phyloP scores from a whole-genome alignment of 331 rosid genomes.

The Prunus yedoensis region DNA sequence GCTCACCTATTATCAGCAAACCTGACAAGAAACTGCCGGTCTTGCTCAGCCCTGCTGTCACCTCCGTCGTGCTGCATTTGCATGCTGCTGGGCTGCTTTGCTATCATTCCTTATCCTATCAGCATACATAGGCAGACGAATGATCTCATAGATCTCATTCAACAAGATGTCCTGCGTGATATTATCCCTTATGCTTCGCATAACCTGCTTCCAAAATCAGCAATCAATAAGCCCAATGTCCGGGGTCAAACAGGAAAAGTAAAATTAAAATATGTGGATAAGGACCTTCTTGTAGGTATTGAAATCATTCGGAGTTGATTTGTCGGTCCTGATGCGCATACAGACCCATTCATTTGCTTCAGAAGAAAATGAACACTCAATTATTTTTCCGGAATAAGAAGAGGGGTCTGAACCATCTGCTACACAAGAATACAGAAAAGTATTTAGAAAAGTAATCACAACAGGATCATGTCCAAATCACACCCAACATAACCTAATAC shows the following conservation, averaged over 20 bases:
- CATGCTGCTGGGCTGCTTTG: constrained; percentile 73
- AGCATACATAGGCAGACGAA: constrained; percentile 91
- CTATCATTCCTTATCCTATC: constrained; percentile 85
- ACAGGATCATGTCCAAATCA: not conserved
- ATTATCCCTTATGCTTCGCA: constrained; percentile 88
- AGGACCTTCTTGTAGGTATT: constrained; percentile 79
- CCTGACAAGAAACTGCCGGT: constrained; percentile 3
- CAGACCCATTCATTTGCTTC: constrained; percentile 63
- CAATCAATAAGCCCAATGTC: not conserved
- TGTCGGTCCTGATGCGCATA: constrained; percentile 74
- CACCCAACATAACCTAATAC: constrained; percentile 3
- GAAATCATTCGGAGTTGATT: constrained; percentile 87
- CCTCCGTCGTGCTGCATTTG: constrained; percentile 60
- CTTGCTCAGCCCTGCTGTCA: constrained; percentile 29
- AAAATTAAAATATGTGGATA: not conserved
- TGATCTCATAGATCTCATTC: constrained; percentile 78
- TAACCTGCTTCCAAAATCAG: constrained; percentile 52
- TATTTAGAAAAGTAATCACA: not conserved
- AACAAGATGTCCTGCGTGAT: constrained; percentile 78
- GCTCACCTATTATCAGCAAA: constrained; percentile 8
- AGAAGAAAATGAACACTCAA: constrained; percentile 74
- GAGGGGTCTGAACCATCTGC: constrained; percentile 74
- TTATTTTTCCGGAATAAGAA: constrained; percentile 66
- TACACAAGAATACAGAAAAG: not conserved
- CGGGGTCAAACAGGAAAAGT: constrained; percentile 1